Base-by-base conservation (phyloP, 352 stramenopile species). In the Phytopythium litorale region DNA sequence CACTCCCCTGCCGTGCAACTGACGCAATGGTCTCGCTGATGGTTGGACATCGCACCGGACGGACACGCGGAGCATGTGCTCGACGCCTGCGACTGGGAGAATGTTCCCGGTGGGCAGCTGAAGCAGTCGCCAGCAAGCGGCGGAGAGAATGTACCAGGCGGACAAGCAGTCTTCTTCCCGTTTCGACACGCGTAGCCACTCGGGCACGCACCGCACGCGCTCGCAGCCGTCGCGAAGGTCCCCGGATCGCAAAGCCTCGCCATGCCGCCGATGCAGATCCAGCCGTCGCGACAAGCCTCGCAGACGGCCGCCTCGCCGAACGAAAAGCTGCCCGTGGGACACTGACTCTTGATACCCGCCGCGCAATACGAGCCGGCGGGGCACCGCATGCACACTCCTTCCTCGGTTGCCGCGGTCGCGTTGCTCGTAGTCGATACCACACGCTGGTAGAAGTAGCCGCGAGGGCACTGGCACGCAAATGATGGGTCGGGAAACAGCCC, bases 251-350 rank as follows among this genome's bases (percentile, higher is more conserved):
- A 89, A 8, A 89, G 62, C 28, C 70, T 64, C 55, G 74, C 78
- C 43, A 82, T 66, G 30, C 80, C 80, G 43, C 75, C 67, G 12
- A 85, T 59, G 59, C 80, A 89, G 58, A 89, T 85, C 78, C 78
- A 88, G 4, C 78, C 80, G 19, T 85, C 71, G 4, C 80, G 80
- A 59, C 80, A 89, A 0, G 46, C 48, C 33, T 89, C 78, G 42
- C 80, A 89, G 23, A 63, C 66, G 15, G 73, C 62, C 30, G 76
- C 63, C 60, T 86, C 79, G 12, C 80, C 80, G 35, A 89, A 89
- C 3, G 80, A 88, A 59, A 88, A 89, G 1, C 62, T 76, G 0
- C 76, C 78, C 21, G 70, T 58, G 0, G 75, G 70, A 48, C 78
- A 89, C 38, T 60, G 56, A 5, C 69, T 71, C 53, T 79, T 84